Evolutionary conservation across 257 asterid species (phyloP), one percentile per base, ranked within the genome.

Genomic region (Gardenia jasminoides): DNA sequence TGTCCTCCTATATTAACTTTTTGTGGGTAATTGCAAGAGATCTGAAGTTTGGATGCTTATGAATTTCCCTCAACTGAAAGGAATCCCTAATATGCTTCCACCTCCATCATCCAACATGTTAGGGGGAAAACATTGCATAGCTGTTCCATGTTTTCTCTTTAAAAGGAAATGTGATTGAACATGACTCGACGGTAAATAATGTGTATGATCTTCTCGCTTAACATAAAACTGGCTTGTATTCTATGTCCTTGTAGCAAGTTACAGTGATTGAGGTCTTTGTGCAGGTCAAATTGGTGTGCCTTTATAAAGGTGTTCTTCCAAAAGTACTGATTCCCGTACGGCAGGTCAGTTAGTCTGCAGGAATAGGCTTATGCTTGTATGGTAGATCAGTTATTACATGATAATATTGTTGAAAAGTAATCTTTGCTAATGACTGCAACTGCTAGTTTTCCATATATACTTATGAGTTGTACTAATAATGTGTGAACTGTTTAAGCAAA

Each of bases 261-360:
- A 66, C 15, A 44, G 59, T 66, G 20, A 52, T 48, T 15, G 31
- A 78, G 73, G n/a, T 36, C 41, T 75, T 52, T 74, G 75, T 88
- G 83, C 96, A 95, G 99, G 87, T 95, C 43, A 92, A 88, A 85
- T 83, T 90, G 90, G 97, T 81, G 43, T 93, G 95, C 86, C 79
- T 79, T 44, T 87, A 86, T 88, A 95, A 91, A 86, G 97, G 98
- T 56, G 90, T 95, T 79, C 97, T 93, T 81, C 91, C 96, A 65
- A 93, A 93, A 88, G 86, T 95, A 79, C 77, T 92, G 81, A 87
- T 85, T 85, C 94, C 80, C 86, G 93, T 81, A 8, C 91, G 89
- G 56, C 98, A 94, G 95, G 99, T 91, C 59, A 81, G 87, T 73
- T 17, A 13, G 54, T 33, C 39, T 13, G 46, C 67, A 13, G 12